Conservation (phyloP, 2,329 filamentous ascomycete species). For the Cryphonectria carpinicola region DNA sequence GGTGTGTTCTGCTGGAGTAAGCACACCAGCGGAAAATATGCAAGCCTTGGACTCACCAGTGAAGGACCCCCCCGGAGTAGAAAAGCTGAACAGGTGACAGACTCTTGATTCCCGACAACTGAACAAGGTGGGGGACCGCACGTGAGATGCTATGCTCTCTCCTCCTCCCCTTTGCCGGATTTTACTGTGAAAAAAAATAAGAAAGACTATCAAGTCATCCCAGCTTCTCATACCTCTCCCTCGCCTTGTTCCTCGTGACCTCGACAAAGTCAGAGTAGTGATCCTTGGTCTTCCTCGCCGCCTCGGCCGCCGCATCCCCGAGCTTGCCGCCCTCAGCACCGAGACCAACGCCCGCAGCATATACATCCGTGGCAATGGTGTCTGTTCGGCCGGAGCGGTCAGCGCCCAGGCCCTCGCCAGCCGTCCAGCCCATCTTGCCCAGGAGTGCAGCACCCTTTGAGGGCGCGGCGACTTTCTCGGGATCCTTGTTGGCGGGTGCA, state of each 20-base stretch:
- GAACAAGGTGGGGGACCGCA: not conserved
- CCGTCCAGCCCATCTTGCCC: conserved; percentile 74
- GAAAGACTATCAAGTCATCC: conserved; percentile 17
- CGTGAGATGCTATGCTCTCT: not conserved
- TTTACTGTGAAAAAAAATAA: not conserved
- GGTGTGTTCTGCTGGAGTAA: not conserved
- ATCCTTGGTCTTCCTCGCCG: conserved; percentile 63
- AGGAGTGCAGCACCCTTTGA: conserved; percentile 69
- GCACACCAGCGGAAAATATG: not conserved
- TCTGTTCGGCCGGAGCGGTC: conserved; percentile 65
- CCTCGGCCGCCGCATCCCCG: conserved; percentile 68
- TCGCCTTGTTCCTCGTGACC: conserved; percentile 67
- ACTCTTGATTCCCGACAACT: not conserved
- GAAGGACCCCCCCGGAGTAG: not conserved
- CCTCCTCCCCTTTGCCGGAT: not conserved
- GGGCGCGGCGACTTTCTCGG: conserved; percentile 37
- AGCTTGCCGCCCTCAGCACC: conserved; percentile 71
- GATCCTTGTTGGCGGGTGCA: conserved; percentile 34
- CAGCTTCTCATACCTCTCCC: conserved; percentile 67
- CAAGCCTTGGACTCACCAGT: not conserved
- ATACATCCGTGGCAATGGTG: conserved; percentile 66
- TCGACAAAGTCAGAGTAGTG: conserved; percentile 66
- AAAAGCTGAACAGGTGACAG: not conserved
- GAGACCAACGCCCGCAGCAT: conserved; percentile 69
- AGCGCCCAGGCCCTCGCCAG: conserved; percentile 67